These are phyloP conservation scores for Coelastrella sp. DNA, from an alignment of 139 green algal genomes.

Conservation along the genomic window DNA sequence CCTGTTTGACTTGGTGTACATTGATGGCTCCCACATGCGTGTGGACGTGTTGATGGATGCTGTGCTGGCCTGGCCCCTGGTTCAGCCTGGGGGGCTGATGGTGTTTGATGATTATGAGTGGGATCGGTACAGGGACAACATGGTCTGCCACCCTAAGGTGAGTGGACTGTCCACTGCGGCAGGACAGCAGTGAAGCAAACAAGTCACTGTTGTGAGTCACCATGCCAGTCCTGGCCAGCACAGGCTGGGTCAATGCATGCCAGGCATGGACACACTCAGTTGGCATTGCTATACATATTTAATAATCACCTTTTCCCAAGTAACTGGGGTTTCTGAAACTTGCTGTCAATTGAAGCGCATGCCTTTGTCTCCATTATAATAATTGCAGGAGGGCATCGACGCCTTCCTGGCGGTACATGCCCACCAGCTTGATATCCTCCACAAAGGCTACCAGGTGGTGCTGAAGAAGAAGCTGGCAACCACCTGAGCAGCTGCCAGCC, in stretches of 20 bases:
- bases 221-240: too few relatives aligned
- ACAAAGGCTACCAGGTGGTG: constrained; percentile 30
- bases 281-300: too few relatives aligned
- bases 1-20: constrained; percentile 11
- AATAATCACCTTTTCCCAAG: too few relatives aligned
- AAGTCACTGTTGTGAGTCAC: too few relatives aligned
- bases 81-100: neutral
- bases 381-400: constrained; percentile 30
- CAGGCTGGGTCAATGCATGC: too few relatives aligned
- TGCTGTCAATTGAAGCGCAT: neutral
- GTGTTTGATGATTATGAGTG: constrained; percentile 32
- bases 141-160: constrained; percentile 17
- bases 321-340: neutral
- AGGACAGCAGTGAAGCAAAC: neutral
- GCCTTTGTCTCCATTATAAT: neutral
- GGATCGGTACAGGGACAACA: constrained; percentile 6
- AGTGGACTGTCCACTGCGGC: neutral
- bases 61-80: neutral
- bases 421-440: constrained; percentile 12
- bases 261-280: too few relatives aligned
- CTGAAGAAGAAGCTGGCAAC: constrained; percentile 1
- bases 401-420: constrained; percentile 17
- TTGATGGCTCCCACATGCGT: constrained; percentile 26
- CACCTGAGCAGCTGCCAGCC: neutral
- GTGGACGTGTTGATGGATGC: constrained; percentile 6